phyloP scores from a whole-genome alignment of 2,329 filamentous ascomycete species.

The Ophiostoma ulmi region DNA sequence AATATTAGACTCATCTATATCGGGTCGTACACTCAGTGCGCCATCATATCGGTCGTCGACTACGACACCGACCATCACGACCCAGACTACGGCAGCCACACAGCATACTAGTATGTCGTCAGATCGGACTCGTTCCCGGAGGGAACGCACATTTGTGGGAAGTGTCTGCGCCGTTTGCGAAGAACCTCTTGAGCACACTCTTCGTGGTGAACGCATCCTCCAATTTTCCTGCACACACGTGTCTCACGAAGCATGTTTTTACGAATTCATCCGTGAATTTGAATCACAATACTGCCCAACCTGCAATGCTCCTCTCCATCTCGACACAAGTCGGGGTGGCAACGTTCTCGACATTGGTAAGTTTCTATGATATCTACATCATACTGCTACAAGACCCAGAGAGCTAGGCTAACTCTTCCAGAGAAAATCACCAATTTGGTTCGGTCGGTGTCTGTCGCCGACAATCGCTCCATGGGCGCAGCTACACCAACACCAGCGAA shows the following conservation, averaged over 20 bases:
- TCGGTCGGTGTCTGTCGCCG: slow-evolving; percentile 67
- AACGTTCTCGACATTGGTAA: slow-evolving; percentile 88
- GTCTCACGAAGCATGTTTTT: slow-evolving; percentile 96
- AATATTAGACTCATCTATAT: slow-evolving; percentile 7
- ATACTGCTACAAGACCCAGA: not conserved
- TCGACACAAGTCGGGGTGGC: slow-evolving; percentile 88
- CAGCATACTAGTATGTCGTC: slow-evolving; percentile 61
- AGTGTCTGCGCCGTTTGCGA: slow-evolving; percentile 95
- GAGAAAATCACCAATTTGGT: slow-evolving; percentile 95
- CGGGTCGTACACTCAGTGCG: slow-evolving; percentile 36
- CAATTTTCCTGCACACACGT: slow-evolving; percentile 98
- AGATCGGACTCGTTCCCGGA: slow-evolving; percentile 71
- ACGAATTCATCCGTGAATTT: slow-evolving; percentile 93
- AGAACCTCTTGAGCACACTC: slow-evolving; percentile 89
- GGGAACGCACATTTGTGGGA: slow-evolving; percentile 92
- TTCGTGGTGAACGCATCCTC: slow-evolving; percentile 87
- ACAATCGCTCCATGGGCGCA: slow-evolving; percentile 51
- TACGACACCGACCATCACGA: slow-evolving; percentile 37
- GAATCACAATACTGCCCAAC: slow-evolving; percentile 91
- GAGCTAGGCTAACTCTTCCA: slow-evolving; percentile 36
- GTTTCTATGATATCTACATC: slow-evolving; percentile 24
- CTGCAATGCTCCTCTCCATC: slow-evolving; percentile 83
- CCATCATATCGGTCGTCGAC: slow-evolving; percentile 40
- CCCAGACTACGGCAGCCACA: slow-evolving; percentile 37
- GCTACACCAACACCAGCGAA: slow-evolving; percentile 48